A percentile compares a stretch with the other conserved stretches of the same genome.
These are phyloP conservation scores for Austroboletus niveus DNA, from an alignment of 1,284 basidiomycete genomes.

Conservation along the genomic window DNA sequence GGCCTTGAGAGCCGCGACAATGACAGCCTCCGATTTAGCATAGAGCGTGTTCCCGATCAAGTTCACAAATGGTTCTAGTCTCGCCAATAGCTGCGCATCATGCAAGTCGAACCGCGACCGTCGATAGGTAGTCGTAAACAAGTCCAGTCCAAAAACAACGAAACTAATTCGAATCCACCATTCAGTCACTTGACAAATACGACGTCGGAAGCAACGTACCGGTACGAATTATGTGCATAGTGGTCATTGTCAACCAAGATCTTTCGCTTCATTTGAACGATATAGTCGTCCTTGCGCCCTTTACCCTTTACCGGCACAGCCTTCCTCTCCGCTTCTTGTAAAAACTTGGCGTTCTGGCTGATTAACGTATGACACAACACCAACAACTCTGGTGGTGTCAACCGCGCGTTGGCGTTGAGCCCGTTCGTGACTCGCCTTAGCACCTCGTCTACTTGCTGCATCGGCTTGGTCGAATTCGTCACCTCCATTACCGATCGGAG, in stretches of 20 bases:
- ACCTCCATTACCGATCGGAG: constrained; percentile 85
- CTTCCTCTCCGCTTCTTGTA: constrained; percentile 53
- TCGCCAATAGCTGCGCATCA: constrained; percentile 67
- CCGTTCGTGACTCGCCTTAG: constrained; percentile 82
- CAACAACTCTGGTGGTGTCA: constrained; percentile 73
- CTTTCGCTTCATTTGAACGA: constrained; percentile 79
- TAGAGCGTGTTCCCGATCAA: constrained; percentile 94
- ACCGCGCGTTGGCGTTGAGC: constrained; percentile 78
- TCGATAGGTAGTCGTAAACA: constrained; percentile 87
- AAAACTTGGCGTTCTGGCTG: constrained; percentile 86
- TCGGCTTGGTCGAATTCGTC: constrained; percentile 79
- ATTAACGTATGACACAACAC: constrained; percentile 88
- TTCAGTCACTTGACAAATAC: constrained; percentile 10
- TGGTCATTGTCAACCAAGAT: constrained; percentile 58
- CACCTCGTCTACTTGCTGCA: constrained; percentile 88
- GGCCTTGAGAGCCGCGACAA: constrained; percentile 81
- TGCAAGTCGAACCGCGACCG: constrained; percentile 86
- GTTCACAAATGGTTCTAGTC: constrained; percentile 84
- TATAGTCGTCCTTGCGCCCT: constrained; percentile 53
- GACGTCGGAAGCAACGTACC: constrained; percentile 43
- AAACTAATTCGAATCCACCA: constrained; percentile 58
- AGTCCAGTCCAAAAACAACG: constrained; percentile 88
- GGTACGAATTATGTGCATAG: constrained; percentile 82
- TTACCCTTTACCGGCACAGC: constrained; percentile 33
- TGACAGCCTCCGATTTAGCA: constrained; percentile 76